phyloP scores from a whole-genome alignment of 108 stramenopile genomes.

The Mediolabrus comicus region DNA sequence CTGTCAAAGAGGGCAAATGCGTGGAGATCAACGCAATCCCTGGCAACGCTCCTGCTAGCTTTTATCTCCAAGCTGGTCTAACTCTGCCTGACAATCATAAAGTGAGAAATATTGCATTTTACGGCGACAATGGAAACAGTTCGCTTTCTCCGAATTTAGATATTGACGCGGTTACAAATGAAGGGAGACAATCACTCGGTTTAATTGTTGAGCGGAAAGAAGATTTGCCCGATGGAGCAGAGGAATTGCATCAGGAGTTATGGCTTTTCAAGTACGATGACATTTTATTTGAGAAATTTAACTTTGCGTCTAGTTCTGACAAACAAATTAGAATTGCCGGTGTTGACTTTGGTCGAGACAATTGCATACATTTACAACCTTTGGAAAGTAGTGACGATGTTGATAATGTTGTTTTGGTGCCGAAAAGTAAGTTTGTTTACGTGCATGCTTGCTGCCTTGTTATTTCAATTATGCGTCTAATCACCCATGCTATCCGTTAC shows the following conservation, averaged over 20 bases:
- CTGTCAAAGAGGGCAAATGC: slow-evolving; percentile 4
- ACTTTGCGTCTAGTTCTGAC: slow-evolving; percentile 11
- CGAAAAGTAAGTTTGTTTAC: slow-evolving; percentile 35
- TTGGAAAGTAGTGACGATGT: background rate
- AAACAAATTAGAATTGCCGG: slow-evolving; percentile 10
- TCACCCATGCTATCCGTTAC: too few relatives aligned
- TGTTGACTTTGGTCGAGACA: slow-evolving; percentile 1
- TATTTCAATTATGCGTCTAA: too few relatives aligned
- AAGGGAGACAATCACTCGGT: slow-evolving; percentile 66
- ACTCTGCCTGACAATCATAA: slow-evolving; percentile 16
- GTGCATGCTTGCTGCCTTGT: too few relatives aligned
- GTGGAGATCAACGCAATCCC: slow-evolving; percentile 65
- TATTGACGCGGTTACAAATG: slow-evolving; percentile 49
- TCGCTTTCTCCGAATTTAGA: slow-evolving; percentile 52
- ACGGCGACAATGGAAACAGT: slow-evolving; percentile 77
- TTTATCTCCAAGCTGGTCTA: slow-evolving; percentile 49
- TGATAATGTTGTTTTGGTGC: background rate
- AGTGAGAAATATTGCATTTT: slow-evolving; percentile 56
- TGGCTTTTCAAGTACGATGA: slow-evolving; percentile 62
- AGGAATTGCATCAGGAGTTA: slow-evolving; percentile 34
- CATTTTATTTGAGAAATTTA: slow-evolving; percentile 43
- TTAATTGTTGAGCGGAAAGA: slow-evolving; percentile 34
- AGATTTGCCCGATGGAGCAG: slow-evolving; percentile 1
- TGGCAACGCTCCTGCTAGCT: slow-evolving; percentile 5
- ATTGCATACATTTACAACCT: background rate